Evolutionary conservation across 2,329 filamentous ascomycete species (phyloP).

Genomic region (Thielaviopsis populi): DNA sequence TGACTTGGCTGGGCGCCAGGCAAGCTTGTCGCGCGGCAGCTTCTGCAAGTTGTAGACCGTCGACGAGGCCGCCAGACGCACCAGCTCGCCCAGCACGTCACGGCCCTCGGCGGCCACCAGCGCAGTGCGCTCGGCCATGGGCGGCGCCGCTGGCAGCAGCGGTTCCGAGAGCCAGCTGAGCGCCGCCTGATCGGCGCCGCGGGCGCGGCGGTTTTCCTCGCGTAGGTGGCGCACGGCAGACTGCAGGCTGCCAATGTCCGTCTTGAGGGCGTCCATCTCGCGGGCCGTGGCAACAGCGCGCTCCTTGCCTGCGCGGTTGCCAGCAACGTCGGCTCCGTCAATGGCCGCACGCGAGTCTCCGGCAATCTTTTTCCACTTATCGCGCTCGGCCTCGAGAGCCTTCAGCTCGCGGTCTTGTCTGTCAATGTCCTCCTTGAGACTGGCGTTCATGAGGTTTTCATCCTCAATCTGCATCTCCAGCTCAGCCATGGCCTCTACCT

Average conservation of each 20-base stretch:
- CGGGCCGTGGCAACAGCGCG: constrained; percentile 53
- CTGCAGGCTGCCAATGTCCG: constrained; percentile 50
- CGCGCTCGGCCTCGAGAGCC: constrained; percentile 47
- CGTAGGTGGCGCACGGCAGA: constrained; percentile 52
- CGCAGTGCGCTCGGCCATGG: constrained; percentile 39
- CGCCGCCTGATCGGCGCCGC: constrained; percentile 39
- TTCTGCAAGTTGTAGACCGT: constrained; percentile 43
- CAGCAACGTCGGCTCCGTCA: constrained; percentile 30
- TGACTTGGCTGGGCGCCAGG: constrained; percentile 49
- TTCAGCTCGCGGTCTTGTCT: constrained; percentile 53
- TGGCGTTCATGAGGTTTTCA: constrained; percentile 34
- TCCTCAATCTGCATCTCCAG: constrained; percentile 46
- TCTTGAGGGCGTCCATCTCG: constrained; percentile 57
- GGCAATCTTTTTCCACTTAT: constrained; percentile 57
- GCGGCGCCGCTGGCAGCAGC: constrained; percentile 32
- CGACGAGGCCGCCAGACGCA: constrained; percentile 43
- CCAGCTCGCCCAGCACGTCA: constrained; percentile 48
- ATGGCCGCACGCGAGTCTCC: constrained; percentile 43
- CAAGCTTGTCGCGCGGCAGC: constrained; percentile 43
- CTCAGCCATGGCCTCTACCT: constrained; percentile 52
- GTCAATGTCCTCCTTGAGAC: constrained; percentile 48
- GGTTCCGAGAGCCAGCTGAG: constrained; percentile 52
- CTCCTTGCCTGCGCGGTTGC: constrained; percentile 44
- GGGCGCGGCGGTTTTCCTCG: constrained; percentile 49
- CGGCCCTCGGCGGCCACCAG: constrained; percentile 46